These are phyloP conservation scores for Asterochloris erici DNA, from an alignment of 139 green algal genomes.

Conservation along the genomic window DNA sequence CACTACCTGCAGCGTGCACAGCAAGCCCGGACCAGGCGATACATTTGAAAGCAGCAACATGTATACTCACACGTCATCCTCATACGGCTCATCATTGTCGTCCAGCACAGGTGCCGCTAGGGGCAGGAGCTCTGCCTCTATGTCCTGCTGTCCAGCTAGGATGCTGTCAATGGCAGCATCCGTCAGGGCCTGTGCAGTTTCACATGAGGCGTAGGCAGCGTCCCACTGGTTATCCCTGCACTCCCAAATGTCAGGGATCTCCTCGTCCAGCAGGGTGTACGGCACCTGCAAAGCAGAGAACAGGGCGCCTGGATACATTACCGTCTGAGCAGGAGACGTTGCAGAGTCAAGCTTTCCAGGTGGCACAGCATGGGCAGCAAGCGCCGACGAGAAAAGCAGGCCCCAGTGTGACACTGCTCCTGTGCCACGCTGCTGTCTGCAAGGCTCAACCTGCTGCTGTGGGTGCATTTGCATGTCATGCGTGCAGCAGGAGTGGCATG, in stretches of 20 bases:
- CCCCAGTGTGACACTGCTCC: no score
- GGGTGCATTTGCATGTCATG: neutral
- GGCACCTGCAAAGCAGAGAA: constrained; percentile 49
- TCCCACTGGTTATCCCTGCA: constrained; percentile 80
- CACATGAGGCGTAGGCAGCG: constrained; percentile 45
- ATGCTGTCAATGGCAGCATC: constrained; percentile 74
- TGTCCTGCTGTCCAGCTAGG: constrained; percentile 42
- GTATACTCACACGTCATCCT: constrained; percentile 30
- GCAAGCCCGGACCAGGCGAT: no score
- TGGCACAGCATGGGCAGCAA: neutral
- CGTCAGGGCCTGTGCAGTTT: constrained; percentile 55
- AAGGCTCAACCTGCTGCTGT: neutral
- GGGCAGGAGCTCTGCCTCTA: neutral
- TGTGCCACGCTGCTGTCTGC: neutral
- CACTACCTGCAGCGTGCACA: no score
- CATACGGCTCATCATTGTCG: constrained; percentile 37
- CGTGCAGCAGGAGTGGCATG: neutral
- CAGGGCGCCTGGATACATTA: no score
- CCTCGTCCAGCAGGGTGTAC: constrained; percentile 58
- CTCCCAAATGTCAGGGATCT: constrained; percentile 72
- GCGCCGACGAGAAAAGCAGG: neutral
- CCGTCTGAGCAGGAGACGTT: neutral
- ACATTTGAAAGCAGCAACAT: no score
- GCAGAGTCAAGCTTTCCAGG: neutral
- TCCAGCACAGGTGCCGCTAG: neutral